Conservation (phyloP, 768 basidiomycete genomes). For the Boletus rubescentipes region DNA sequence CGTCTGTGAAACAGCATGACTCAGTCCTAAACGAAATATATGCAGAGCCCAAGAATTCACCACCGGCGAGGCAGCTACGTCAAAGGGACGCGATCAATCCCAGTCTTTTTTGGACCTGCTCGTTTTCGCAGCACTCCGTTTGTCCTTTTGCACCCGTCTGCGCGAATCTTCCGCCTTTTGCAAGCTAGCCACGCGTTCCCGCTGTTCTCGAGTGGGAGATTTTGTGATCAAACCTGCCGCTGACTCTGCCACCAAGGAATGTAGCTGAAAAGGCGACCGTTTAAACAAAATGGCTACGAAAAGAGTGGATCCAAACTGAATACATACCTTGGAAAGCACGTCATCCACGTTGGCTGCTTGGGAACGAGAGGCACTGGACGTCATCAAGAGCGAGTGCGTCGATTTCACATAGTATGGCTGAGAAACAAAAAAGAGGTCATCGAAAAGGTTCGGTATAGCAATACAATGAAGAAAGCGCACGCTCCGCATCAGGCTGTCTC, state of each 20-base stretch:
- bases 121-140: slow-evolving; percentile 25
- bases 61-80: too few species aligned
- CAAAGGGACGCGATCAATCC: slow-evolving; percentile 13
- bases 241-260: slow-evolving; percentile 22
- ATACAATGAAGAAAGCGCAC: slow-evolving; percentile 37
- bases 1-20: too few species aligned
- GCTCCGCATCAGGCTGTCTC: slow-evolving; percentile 42
- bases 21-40: too few species aligned
- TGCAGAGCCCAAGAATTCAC: too few species aligned
- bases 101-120: slow-evolving; percentile 29
- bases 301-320: not conserved
- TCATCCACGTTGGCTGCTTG: slow-evolving; percentile 77
- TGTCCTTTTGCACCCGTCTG: slow-evolving; percentile 28
- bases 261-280: slow-evolving; percentile 20
- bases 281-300: not conserved
- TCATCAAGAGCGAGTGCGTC: slow-evolving; percentile 63
- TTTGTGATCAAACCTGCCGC: slow-evolving; percentile 25
- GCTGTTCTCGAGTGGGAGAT: slow-evolving; percentile 26
- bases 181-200: slow-evolving; percentile 22
- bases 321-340: slow-evolving; percentile 59
- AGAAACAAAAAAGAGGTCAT: not conserved
- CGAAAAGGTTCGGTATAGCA: not conserved
- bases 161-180: slow-evolving; percentile 21
- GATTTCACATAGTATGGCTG: slow-evolving; percentile 71
- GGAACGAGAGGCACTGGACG: slow-evolving; percentile 70